Percentiles rank a stretch among this genome's conserved stretches.
Evolutionary conservation across 441 rosid genomes (phyloP).

Genomic region (Bocquillonia castaneifolia): DNA sequence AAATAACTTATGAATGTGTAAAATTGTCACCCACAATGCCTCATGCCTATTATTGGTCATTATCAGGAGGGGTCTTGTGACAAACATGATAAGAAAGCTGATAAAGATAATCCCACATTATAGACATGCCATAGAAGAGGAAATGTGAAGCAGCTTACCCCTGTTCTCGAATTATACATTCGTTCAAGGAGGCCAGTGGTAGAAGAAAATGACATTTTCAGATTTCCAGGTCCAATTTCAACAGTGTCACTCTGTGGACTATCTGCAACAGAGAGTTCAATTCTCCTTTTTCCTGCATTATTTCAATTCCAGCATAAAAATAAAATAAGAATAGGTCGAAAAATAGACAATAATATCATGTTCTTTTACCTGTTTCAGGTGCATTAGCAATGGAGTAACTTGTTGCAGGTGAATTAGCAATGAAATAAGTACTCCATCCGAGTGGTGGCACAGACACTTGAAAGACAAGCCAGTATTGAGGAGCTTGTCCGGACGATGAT

Average conservation of each 20-base stretch:
- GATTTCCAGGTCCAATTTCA: slow-evolving; percentile 65
- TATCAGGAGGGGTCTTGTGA: neutral
- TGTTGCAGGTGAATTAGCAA: slow-evolving; percentile 53
- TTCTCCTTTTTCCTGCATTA: slow-evolving; percentile 33
- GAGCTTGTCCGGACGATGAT: slow-evolving; percentile 42
- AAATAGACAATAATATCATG: neutral
- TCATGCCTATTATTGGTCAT: neutral
- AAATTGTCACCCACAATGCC: neutral
- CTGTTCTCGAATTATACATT: slow-evolving; percentile 62
- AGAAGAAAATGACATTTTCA: slow-evolving; percentile 62
- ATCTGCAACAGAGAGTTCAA: slow-evolving; percentile 23
- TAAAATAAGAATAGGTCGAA: neutral
- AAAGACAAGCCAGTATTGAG: slow-evolving; percentile 85
- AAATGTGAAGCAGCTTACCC: slow-evolving; percentile 42
- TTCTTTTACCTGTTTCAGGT: slow-evolving; percentile 37
- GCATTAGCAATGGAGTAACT: slow-evolving; percentile 52
- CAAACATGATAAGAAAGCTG: too few species aligned
- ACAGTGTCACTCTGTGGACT: slow-evolving; percentile 34
- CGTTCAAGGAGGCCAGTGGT: slow-evolving; percentile 46
- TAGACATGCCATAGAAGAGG: neutral
- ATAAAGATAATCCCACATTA: neutral
- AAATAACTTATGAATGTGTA: neutral
- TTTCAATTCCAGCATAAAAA: neutral
- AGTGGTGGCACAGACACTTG: slow-evolving; percentile 73
- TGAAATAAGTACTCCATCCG: slow-evolving; percentile 72